Percentiles rank a stretch among this genome's conserved stretches.
These are phyloP conservation scores for Plectosphaerella plurivora DNA, from an alignment of 2,329 filamentous ascomycete genomes.

Conservation along the genomic window DNA sequence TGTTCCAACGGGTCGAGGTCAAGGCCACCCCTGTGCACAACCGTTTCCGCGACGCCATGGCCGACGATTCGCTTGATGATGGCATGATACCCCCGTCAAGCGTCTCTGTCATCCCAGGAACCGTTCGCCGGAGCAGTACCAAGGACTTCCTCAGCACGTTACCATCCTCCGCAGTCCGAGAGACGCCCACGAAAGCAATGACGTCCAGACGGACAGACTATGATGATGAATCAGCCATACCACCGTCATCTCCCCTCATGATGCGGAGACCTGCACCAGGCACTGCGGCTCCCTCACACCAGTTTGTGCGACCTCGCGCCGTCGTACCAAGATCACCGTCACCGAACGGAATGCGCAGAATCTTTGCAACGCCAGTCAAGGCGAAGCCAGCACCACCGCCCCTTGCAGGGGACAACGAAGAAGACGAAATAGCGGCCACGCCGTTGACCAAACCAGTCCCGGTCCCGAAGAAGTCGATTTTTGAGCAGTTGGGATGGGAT, in stretches of 20 bases:
- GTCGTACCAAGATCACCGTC: background rate
- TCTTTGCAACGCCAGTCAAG: conserved; percentile 35
- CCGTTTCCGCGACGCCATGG: conserved; percentile 48
- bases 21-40: conserved; percentile 55
- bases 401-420: conserved; percentile 6
- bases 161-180: conserved; percentile 12
- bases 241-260: conserved; percentile 30
- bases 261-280: conserved; percentile 14
- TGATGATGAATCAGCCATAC: conserved; percentile 20
- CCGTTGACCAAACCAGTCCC: conserved; percentile 2
- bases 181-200: conserved; percentile 8
- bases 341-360: background rate
- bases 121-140: conserved; percentile 27
- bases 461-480: conserved; percentile 37
- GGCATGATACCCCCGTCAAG: conserved; percentile 29
- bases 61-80: conserved; percentile 15
- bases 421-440: conserved; percentile 11
- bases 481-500: conserved; percentile 54
- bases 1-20: conserved; percentile 38
- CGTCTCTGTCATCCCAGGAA: conserved; percentile 35
- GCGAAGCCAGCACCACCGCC: conserved; percentile 9
- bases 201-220: background rate
- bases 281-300: too few relatives aligned
- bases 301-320: background rate
- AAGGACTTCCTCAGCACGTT: conserved; percentile 20